Conservation (phyloP, 2,329 filamentous ascomycete genomes). For the Claviceps paspali region DNA sequence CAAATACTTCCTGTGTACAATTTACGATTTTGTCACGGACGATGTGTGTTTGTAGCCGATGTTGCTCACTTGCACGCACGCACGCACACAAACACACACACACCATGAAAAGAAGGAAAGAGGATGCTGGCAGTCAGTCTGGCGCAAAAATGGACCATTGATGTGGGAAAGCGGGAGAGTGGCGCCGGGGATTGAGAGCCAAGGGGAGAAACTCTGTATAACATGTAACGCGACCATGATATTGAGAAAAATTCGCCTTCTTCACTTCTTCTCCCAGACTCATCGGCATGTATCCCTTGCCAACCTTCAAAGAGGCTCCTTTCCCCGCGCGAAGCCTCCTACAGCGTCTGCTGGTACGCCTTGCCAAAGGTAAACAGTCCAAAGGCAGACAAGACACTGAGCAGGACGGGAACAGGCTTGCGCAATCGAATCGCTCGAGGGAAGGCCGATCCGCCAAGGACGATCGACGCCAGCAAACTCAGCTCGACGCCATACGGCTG, state of each 20-base stretch:
- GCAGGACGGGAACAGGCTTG: constrained; percentile 70
- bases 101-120: not conserved
- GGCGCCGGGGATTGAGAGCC: too few species aligned
- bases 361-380: constrained; percentile 68
- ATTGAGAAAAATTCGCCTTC: not conserved
- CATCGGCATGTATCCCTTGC: too few species aligned
- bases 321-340: constrained; percentile 2
- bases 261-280: too few species aligned
- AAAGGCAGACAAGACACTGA: constrained; percentile 66
- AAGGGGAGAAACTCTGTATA: not conserved
- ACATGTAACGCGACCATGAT: not conserved
- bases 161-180: too few species aligned
- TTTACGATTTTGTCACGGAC: not conserved
- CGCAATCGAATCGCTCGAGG: constrained; percentile 69
- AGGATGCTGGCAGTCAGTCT: not conserved
- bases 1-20: not conserved
- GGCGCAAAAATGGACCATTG: not conserved
- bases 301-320: too few species aligned
- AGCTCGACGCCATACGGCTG: constrained; percentile 76
- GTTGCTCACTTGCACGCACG: not conserved
- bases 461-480: constrained; percentile 71
- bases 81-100: too few species aligned
- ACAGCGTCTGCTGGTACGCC: constrained; percentile 37
- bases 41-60: not conserved
- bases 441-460: constrained; percentile 71